Evolutionary conservation across 208 protist species (phyloP), one percentile per base, ranked within the genome.

Genomic region (Trypanosomatidae sp.): DNA sequence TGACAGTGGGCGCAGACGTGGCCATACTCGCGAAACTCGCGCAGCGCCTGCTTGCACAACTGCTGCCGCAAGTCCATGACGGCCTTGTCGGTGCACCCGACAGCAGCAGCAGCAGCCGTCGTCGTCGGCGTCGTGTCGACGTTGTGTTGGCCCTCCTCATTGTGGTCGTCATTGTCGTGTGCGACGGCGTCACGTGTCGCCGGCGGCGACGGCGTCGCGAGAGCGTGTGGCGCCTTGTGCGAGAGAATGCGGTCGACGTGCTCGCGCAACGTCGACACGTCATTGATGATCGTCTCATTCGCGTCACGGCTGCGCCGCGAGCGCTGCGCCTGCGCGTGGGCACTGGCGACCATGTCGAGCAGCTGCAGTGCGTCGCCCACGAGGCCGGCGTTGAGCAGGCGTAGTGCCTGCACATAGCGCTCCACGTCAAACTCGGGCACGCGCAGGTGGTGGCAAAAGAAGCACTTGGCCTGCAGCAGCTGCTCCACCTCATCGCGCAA

Each of bases 401-500:
- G 59, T n/a, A 93, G 67, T 21, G 80, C 77, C 56, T 76, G 77
- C 11, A 57, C 56, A 42, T 84, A 93, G n/a, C 84, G 73, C 49
- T 79, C 50, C 44, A 88, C 71, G 49, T 93, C 80, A 41, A 90
- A 88, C 45, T 57, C 47, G 2, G 84, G 67, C 11, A 58, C 68
- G 24, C 84, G 84, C 27, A 93, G 69, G 23, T 54, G 54, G 53
- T 88, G 77, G 51, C 84, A 93, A 49, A 86, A 88, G 58, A 93
- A 90, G 57, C 84, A 93, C 56, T 88, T 52, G 4, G 80, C 66
- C 49, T 80, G 76, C 60, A 90, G 58, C 50, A 93, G 65, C 59
- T 60, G 52, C 49, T 85, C 73, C 44, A 68, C 54, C 58, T 93
- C 79, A 53, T 74, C 61, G 13, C 56, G 44, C 0, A 89, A 56